Evolutionary conservation across 2,329 filamentous ascomycete genomes (phyloP), one percentile per base, ranked within the genome.

Genomic region (Cercospora sp.): DNA sequence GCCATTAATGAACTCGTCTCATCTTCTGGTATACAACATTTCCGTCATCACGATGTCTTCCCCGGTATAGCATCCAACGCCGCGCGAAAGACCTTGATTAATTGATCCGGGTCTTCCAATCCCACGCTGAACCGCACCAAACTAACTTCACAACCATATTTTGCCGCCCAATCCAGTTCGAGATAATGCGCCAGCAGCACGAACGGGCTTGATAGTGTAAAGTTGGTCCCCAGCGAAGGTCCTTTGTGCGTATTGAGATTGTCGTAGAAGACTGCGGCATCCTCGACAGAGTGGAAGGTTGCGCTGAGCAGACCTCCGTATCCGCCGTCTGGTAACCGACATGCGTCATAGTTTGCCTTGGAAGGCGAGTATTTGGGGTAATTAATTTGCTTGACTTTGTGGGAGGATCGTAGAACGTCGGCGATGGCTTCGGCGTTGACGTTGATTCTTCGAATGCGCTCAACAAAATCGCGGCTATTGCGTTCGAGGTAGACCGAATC

Each of bases 401-500:
- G 81, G 64, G 87, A 89, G 0, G 82, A 80, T 71, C 81, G 84
- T 45, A 98, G 82, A 40, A 93, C 85, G 32, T 90, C 86, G 72
- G 90, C 94, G 70, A 98, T 90, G 64, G 89, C 87, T 80, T 97
- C 93, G 5, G 94, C 91, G 75, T 96, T 97, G 61, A 82, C 79
- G 77, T 97, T 97, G 76, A 97, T 92, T 65, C 93, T 88, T 71
- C 91, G 89, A 69, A 97, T 93, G 66, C 95, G 88, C 16, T 87
- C 86, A 21, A 90, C 86, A 78, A 97, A 98, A 81, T 98, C 93
- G 16, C 95, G 90, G 78, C 93, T 97, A 80, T 99, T 99, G 70
- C 94, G 88, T 81, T 99, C 95, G 82, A 99, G 89, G 81, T 97
- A 97, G 45, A 99, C 89, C 60, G 91, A 89, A 80, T 99, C 95